These are phyloP conservation scores for Microthyrium microscopicum DNA, from an alignment of 2,329 filamentous ascomycete genomes.

Conservation along the genomic window DNA sequence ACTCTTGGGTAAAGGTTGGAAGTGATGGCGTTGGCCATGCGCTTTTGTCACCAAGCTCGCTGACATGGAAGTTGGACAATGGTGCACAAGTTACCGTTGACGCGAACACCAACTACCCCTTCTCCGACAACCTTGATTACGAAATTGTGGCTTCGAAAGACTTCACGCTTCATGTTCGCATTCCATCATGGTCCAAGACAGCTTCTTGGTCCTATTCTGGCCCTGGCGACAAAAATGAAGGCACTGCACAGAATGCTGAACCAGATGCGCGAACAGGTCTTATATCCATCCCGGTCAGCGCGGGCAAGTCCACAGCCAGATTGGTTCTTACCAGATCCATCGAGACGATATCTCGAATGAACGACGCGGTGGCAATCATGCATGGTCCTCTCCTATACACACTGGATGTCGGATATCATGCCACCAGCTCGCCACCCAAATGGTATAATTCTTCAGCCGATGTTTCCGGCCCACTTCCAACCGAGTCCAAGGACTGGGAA, in stretches of 20 bases:
- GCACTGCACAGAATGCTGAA: not conserved
- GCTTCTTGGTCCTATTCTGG: not conserved
- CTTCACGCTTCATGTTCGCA: conserved; percentile 29
- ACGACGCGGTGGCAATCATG: conserved; percentile 21
- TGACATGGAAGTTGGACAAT: conserved; percentile 21
- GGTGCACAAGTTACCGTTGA: conserved; percentile 24
- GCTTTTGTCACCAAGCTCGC: conserved; percentile 30
- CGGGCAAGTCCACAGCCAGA: conserved; percentile 19
- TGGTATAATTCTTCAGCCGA: conserved; percentile 4
- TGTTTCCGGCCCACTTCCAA: conserved; percentile 10
- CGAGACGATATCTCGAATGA: conserved; percentile 21
- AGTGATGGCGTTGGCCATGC: conserved; percentile 32
- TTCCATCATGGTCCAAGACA: conserved; percentile 26
- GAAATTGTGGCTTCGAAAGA: conserved; percentile 15
- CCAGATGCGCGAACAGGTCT: conserved; percentile 23
- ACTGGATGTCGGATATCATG: conserved; percentile 15
- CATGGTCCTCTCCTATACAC: conserved; percentile 22
- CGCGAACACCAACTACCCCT: conserved; percentile 35
- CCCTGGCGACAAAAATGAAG: conserved; percentile 4
- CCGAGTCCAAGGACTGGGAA: conserved; percentile 14
- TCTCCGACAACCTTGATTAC: conserved; percentile 24
- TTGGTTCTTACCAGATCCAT: conserved; percentile 12
- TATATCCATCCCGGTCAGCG: conserved; percentile 19
- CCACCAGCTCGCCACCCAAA: conserved; percentile 11
- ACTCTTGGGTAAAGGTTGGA: conserved; percentile 28